A percentile compares a stretch with the other conserved stretches of the same genome.
Evolutionary conservation across 2,329 filamentous ascomycete species (phyloP).

Genomic region (Penicillium hordei): DNA sequence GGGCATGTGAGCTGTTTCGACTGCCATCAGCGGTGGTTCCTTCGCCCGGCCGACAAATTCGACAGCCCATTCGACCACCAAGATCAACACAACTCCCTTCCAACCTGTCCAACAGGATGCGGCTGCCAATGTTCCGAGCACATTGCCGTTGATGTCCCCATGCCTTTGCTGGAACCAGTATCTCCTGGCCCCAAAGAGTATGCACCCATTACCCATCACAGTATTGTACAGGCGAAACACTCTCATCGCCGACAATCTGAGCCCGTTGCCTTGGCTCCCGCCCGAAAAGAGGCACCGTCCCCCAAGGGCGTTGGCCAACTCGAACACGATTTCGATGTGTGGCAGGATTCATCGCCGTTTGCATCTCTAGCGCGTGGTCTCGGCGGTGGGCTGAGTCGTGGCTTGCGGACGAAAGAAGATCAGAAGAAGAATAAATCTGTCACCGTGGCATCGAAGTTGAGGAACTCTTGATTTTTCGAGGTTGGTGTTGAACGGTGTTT

Average conservation of each 20-base stretch:
- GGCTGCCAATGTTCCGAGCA: slow-evolving; percentile 49
- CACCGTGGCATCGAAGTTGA: slow-evolving; percentile 12
- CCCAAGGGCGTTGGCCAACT: slow-evolving; percentile 24
- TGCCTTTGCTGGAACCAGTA: slow-evolving; percentile 26
- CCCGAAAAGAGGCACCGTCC: slow-evolving; percentile 15
- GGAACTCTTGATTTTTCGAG: slow-evolving; percentile 1
- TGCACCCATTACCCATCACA: neutral
- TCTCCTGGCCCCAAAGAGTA: slow-evolving; percentile 12
- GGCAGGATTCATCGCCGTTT: slow-evolving; percentile 39
- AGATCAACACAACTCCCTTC: slow-evolving; percentile 19
- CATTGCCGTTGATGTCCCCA: slow-evolving; percentile 33
- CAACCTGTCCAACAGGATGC: slow-evolving; percentile 48
- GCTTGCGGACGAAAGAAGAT: slow-evolving; percentile 36
- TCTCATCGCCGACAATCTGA: slow-evolving; percentile 22
- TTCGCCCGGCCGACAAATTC: slow-evolving; percentile 15
- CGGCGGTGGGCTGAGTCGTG: slow-evolving; percentile 44
- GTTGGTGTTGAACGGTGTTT: slow-evolving; percentile 3
- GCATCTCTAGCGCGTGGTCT: slow-evolving; percentile 44
- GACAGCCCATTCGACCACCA: slow-evolving; percentile 10
- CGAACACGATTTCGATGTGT: slow-evolving; percentile 38
- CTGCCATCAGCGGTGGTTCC: slow-evolving; percentile 48
- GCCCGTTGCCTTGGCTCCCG: slow-evolving; percentile 16
- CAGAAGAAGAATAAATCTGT: slow-evolving; percentile 28
- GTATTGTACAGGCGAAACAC: slow-evolving; percentile 19
- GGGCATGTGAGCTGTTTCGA: slow-evolving; percentile 49